These are phyloP conservation scores for Starmerella scarabaei DNA, from an alignment of 805 yeast genomes.

Conservation along the genomic window DNA sequence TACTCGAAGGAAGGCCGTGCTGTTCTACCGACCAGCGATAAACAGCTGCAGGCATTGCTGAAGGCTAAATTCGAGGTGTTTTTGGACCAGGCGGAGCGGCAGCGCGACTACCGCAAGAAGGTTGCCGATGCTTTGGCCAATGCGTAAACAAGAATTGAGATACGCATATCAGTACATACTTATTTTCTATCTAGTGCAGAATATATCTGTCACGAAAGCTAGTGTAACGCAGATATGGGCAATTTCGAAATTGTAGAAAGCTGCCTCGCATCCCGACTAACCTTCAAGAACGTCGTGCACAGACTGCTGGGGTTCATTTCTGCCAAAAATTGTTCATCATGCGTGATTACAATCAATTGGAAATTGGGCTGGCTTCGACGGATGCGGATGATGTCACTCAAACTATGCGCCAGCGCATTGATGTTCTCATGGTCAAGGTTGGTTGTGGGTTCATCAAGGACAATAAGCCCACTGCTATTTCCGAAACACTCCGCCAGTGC, in stretches of 20 bases:
- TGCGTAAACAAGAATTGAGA: not conserved
- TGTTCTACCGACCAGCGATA: constrained; percentile 66
- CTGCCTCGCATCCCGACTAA: constrained; percentile 68
- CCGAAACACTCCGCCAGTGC: constrained; percentile 96
- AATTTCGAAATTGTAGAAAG: constrained; percentile 57
- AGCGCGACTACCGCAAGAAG: constrained; percentile 57
- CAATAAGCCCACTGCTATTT: constrained; percentile 84
- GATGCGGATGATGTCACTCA: constrained; percentile 59
- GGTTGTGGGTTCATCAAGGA: constrained; percentile 96
- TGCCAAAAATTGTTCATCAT: constrained; percentile 79
- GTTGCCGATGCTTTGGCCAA: constrained; percentile 30
- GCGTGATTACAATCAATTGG: constrained; percentile 91
- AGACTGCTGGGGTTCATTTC: constrained; percentile 76
- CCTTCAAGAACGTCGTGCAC: constrained; percentile 75
- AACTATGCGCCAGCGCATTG: constrained; percentile 71
- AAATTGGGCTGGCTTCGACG: constrained; percentile 73
- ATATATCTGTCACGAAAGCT: not conserved
- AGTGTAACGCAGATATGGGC: constrained; percentile 20
- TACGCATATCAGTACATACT: constrained; percentile 1
- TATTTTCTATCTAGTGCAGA: no score
- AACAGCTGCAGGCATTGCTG: constrained; percentile 34
- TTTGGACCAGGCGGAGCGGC: constrained; percentile 75
- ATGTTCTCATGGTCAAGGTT: constrained; percentile 83
- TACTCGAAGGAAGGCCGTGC: constrained; percentile 76
- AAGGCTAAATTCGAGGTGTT: constrained; percentile 72